Conservation (phyloP, 495 filamentous ascomycete species). For the Annulohypoxylon maeteangense region DNA sequence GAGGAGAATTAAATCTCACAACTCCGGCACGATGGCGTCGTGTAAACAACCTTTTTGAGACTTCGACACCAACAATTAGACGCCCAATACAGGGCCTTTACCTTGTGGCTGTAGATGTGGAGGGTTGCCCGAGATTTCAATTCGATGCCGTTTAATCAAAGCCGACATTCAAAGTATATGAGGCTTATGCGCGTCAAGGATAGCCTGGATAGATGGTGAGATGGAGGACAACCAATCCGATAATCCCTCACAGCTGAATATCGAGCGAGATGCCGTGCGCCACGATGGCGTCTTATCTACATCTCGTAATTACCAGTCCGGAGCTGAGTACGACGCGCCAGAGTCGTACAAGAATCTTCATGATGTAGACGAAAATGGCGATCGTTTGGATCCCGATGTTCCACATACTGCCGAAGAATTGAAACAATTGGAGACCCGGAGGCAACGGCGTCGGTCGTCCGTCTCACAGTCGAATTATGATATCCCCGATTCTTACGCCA, state of each 20-base stretch:
- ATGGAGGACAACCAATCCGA: slow-evolving; percentile 21
- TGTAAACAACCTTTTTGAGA: not conserved
- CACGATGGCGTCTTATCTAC: not conserved
- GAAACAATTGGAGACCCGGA: slow-evolving; percentile 20
- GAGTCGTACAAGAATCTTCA: slow-evolving; percentile 53
- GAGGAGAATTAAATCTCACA: slow-evolving; percentile 30
- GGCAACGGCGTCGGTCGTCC: slow-evolving; percentile 27
- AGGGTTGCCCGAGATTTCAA: not conserved
- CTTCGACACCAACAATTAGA: not conserved
- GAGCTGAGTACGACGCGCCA: slow-evolving; percentile 48
- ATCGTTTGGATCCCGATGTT: slow-evolving; percentile 48
- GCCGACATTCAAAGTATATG: not conserved
- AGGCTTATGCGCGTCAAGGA: not conserved
- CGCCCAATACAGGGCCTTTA: not conserved
- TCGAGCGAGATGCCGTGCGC: slow-evolving; percentile 4
- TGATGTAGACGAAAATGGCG: slow-evolving; percentile 49
- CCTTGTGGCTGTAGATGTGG: not conserved
- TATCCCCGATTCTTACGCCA: slow-evolving; percentile 59
- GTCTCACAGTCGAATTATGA: slow-evolving; percentile 50
- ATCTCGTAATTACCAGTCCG: slow-evolving; percentile 1
- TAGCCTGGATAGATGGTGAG: not conserved
- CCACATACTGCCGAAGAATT: slow-evolving; percentile 13
- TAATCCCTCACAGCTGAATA: slow-evolving; percentile 1
- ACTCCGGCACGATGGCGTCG: not conserved
- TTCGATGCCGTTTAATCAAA: not conserved